Evolutionary conservation across 805 yeast species (phyloP), one percentile per base, ranked within the genome.

Genomic region (Candida nitratophila): DNA sequence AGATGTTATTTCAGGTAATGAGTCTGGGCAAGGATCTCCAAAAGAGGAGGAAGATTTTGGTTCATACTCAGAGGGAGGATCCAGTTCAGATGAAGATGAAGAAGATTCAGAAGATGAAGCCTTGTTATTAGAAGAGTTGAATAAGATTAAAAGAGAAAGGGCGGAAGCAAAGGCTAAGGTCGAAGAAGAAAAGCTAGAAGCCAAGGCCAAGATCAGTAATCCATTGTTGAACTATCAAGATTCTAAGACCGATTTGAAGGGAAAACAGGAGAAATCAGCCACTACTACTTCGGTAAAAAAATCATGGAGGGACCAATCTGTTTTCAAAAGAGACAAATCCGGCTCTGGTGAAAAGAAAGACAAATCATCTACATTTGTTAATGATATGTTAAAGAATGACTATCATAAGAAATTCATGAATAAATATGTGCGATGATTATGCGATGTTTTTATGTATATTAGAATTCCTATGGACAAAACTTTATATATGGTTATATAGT

Each of bases 361-460:
- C 24, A 30, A 35, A 1, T 5, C 7, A 4, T 4, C 12, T n/a
- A 39, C 44, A 9, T 53, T 53, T 29, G 55, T 52, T 11, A 59
- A 62, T 34, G 66, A 59, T 44, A 57, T 61, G 55, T 51, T 70
- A 20, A 57, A 62, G 37, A 68, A 71, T 39, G 66, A 65, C 14
- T 69, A 65, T 44, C 76, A 73, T 50, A 57, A 60, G 39, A 61
- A 64, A 22, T 73, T 73, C 44, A 58, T 73, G 57, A 61, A 67
- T 42, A 66, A 61, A 42, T 69, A 60, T 50, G 55, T 70, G 16
- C 64, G 53, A 44, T 71, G 48, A 47, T 20, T n/a, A 15, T 24
- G 27, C 27, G 27, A 24, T 24, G 27, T 24, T 7, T 24, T n/a
- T n/a, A n/a, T n/a, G n/a, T n/a, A n/a, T n/a, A n/a, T n/a, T n/a